Evolutionary conservation across 139 green algal species (phyloP).

Genomic region (Chlorella sorokiniana): DNA sequence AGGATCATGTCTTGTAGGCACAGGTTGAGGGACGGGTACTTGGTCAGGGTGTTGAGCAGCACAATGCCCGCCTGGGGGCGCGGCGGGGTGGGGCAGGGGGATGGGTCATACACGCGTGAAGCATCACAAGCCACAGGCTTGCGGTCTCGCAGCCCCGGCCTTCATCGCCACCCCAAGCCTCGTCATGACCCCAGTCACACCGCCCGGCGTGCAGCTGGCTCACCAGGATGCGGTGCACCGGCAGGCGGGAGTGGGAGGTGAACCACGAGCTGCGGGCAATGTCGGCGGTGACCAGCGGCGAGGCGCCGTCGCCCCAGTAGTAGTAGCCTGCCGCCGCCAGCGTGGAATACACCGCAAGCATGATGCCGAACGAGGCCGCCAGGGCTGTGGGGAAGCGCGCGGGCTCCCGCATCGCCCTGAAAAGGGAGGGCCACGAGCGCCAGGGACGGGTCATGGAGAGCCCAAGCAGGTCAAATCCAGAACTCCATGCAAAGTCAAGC

Average conservation of each 20-base stretch:
- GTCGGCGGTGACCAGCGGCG: constrained; percentile 48
- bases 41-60: constrained; percentile 44
- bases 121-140: too few relatives aligned
- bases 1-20: not conserved
- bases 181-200: too few relatives aligned
- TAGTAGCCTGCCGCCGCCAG: constrained; percentile 41
- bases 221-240: constrained; percentile 64
- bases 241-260: constrained; percentile 26
- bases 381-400: constrained; percentile 40
- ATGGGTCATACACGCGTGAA: not conserved
- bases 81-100: not conserved
- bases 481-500: not conserved
- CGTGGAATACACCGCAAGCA: constrained; percentile 50
- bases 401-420: constrained; percentile 49
- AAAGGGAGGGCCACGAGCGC: too few relatives aligned
- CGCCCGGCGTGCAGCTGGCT: too few relatives aligned
- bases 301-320: constrained; percentile 52
- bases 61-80: constrained; percentile 23
- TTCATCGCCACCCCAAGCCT: too few relatives aligned
- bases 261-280: constrained; percentile 41
- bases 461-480: not conserved
- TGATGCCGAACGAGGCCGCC: constrained; percentile 39
- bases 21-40: constrained; percentile 25
- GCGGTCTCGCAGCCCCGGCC: too few relatives aligned
- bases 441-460: not conserved